A percentile compares a stretch with the other conserved stretches of the same genome.
These are phyloP conservation scores for Elsinoe perseae DNA, from an alignment of 2,329 filamentous ascomycete genomes.

Conservation along the genomic window DNA sequence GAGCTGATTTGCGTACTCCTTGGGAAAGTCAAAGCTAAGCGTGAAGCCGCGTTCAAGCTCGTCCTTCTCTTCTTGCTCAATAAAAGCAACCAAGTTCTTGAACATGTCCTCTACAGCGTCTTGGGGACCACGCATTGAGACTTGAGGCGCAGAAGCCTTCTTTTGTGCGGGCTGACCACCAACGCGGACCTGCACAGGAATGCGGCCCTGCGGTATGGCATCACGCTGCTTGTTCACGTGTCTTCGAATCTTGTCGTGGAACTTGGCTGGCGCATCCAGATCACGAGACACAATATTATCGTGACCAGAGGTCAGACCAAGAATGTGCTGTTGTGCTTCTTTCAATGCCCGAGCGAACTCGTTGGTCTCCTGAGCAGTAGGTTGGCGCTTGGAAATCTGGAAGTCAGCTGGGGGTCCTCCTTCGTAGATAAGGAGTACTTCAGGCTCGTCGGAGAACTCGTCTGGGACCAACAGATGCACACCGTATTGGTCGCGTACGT, in stretches of 20 bases:
- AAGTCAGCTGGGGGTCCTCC: conserved; percentile 50
- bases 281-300: conserved; percentile 48
- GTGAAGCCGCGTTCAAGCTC: conserved; percentile 90
- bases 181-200: conserved; percentile 51
- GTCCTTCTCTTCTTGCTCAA: conserved; percentile 82
- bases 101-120: conserved; percentile 64
- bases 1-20: conserved; percentile 85
- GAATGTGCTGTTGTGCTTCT: conserved; percentile 51
- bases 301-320: conserved; percentile 47
- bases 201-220: conserved; percentile 38
- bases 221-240: conserved; percentile 53
- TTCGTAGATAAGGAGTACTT: conserved; percentile 68
- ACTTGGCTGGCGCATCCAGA: conserved; percentile 50
- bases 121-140: conserved; percentile 67
- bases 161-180: conserved; percentile 40
- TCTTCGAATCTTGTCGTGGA: conserved; percentile 56
- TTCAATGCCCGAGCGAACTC: conserved; percentile 51
- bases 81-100: conserved; percentile 66
- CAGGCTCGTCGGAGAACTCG: conserved; percentile 49
- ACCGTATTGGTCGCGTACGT: conserved; percentile 60
- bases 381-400: conserved; percentile 48
- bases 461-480: conserved; percentile 68
- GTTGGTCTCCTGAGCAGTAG: conserved; percentile 47
- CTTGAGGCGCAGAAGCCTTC: conserved; percentile 45
- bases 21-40: conserved; percentile 82